Evolutionary conservation across 495 filamentous ascomycete species (phyloP).

Genomic region (Annulohypoxylon bovei): DNA sequence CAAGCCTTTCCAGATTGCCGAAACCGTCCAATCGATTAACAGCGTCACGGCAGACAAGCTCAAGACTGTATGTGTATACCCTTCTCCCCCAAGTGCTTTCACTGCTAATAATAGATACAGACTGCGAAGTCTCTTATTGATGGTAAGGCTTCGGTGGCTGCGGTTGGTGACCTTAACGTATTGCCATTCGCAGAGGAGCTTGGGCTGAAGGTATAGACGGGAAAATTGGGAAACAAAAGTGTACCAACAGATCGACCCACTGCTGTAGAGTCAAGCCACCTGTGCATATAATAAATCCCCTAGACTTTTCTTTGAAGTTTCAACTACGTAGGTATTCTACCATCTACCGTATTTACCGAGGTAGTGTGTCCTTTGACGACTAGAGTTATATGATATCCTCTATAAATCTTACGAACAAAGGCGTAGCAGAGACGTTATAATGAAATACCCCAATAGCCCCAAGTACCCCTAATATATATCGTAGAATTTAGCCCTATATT

Average conservation of each 20-base stretch:
- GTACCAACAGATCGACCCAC: conserved; percentile 61
- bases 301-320: conserved; percentile 48
- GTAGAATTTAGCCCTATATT: too few relatives aligned
- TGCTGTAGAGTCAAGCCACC: conserved; percentile 51
- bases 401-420: neutral
- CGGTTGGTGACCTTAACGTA: conserved; percentile 87
- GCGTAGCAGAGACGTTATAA: too few relatives aligned
- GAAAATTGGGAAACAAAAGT: conserved; percentile 48
- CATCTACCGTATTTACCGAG: neutral
- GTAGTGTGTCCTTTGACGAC: neutral
- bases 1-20: conserved; percentile 87
- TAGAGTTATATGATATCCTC: neutral
- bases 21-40: conserved; percentile 80
- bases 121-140: conserved; percentile 84
- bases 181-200: conserved; percentile 94
- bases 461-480: too few relatives aligned
- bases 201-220: conserved; percentile 88
- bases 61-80: conserved; percentile 77
- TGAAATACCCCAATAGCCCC: too few relatives aligned
- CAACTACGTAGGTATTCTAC: conserved; percentile 10
- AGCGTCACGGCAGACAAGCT: conserved; percentile 84
- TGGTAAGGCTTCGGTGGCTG: conserved; percentile 85
- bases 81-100: neutral
- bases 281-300: conserved; percentile 62
- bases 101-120: conserved; percentile 56